Evolutionary conservation across 2,329 filamentous ascomycete species (phyloP).

Genomic region (Intubia oerlemansii): DNA sequence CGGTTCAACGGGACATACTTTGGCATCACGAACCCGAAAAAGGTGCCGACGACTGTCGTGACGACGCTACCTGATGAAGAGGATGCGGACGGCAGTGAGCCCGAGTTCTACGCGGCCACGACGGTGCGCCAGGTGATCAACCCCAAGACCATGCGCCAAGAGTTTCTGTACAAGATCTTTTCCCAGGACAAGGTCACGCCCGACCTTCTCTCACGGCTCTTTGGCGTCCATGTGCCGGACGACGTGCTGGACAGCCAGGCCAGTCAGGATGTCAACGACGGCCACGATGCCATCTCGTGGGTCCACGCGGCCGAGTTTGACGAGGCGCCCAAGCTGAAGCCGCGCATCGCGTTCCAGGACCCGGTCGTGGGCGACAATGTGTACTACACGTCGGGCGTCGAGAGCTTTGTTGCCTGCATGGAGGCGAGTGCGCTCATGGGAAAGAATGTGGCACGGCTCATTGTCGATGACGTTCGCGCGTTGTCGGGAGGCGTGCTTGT

Average conservation of each 20-base stretch:
- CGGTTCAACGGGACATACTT: constrained; percentile 56
- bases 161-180: constrained; percentile 46
- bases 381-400: constrained; percentile 58
- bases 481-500: too few relatives aligned
- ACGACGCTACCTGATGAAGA: constrained; percentile 55
- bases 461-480: constrained; percentile 31
- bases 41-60: constrained; percentile 53
- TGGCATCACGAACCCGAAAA: constrained; percentile 31
- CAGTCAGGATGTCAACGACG: constrained; percentile 13
- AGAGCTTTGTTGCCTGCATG: constrained; percentile 94
- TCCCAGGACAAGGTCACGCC: constrained; percentile 31
- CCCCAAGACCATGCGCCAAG: constrained; percentile 27
- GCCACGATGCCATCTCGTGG: constrained; percentile 54
- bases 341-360: constrained; percentile 73
- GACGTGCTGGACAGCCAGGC: too few relatives aligned
- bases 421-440: constrained; percentile 89
- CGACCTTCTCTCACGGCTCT: constrained; percentile 28
- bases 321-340: constrained; percentile 69
- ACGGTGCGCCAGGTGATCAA: constrained; percentile 45
- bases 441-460: constrained; percentile 55
- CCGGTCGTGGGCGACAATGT: constrained; percentile 43
- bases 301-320: constrained; percentile 58
- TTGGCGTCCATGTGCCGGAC: constrained; percentile 25
- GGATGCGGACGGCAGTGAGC: constrained; percentile 17
- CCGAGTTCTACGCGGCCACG: constrained; percentile 71